A percentile compares a stretch with the other conserved stretches of the same genome.
Conservation (phyloP, 306 rosid genomes). For the Sicyos edulis region DNA sequence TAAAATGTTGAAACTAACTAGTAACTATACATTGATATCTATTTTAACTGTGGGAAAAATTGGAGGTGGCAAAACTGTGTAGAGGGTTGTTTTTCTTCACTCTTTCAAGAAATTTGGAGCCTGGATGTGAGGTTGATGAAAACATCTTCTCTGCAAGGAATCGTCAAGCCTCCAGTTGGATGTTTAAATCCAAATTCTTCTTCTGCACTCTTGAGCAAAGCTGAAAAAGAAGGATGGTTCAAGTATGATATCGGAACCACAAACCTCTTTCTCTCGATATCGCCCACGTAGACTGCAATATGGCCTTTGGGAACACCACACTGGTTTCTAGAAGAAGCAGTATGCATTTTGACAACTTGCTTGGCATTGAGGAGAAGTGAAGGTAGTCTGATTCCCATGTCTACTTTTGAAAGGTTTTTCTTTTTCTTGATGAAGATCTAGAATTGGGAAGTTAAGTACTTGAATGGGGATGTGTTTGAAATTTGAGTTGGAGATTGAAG, state of each 20-base stretch:
- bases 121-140: constrained; percentile 28
- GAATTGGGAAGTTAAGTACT: constrained; percentile 5
- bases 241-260: constrained; percentile 38
- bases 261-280: constrained; percentile 30
- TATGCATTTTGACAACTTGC: no score
- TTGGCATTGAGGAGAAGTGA: constrained; percentile 19
- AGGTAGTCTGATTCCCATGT: constrained; percentile 19
- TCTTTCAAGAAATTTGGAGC: constrained; percentile 9
- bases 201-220: constrained; percentile 29
- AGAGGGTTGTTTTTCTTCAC: not conserved
- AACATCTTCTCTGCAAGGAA: constrained; percentile 36
- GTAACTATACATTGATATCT: no score
- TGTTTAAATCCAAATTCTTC: constrained; percentile 47
- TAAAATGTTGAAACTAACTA: no score
- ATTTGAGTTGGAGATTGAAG: constrained; percentile 4
- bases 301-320: constrained; percentile 40
- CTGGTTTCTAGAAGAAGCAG: constrained; percentile 6
- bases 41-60: no score
- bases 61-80: constrained; percentile 3
- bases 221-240: constrained; percentile 37
- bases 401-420: not conserved
- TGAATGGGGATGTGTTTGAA: constrained; percentile 4
- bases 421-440: not conserved
- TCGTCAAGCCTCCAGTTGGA: no score
- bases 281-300: constrained; percentile 41